Conservation (phyloP, 108 stramenopile species). For the Nitzschia inconspicua region DNA sequence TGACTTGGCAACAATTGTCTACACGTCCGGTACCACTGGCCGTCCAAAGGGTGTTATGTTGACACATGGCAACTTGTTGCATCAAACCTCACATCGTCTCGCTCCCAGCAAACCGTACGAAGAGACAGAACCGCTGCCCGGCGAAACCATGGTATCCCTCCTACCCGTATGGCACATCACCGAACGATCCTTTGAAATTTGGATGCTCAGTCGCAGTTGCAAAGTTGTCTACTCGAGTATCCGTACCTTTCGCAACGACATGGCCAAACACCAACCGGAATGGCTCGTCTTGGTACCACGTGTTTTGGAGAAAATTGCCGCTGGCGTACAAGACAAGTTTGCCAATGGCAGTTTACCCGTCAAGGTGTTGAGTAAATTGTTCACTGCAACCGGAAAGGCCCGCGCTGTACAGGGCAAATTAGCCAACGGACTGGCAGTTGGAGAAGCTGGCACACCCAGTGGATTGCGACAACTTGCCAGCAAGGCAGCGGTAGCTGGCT, state of each 20-base stretch:
- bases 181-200: conserved; percentile 87
- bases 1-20: conserved; percentile 90
- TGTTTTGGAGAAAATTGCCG: conserved; percentile 87
- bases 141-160: conserved; percentile 80
- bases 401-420: conserved; percentile 63
- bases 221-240: conserved; percentile 88
- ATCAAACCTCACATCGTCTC: conserved; percentile 78
- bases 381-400: conserved; percentile 53
- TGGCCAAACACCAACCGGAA: conserved; percentile 90
- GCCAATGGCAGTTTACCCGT: conserved; percentile 63
- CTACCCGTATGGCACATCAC: conserved; percentile 92
- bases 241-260: conserved; percentile 88
- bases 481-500: conserved; percentile 39
- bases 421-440: conserved; percentile 69
- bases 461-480: conserved; percentile 42
- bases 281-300: conserved; percentile 93
- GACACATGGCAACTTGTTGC: conserved; percentile 92
- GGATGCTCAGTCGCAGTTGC: conserved; percentile 78
- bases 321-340: conserved; percentile 90
- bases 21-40: conserved; percentile 97
- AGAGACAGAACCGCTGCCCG: conserved; percentile 76
- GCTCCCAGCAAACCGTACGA: conserved; percentile 65
- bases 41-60: conserved; percentile 98
- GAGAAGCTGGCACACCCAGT: conserved; percentile 41
- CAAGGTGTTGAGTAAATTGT: conserved; percentile 68